These are phyloP conservation scores for Cinnamomum micranthum DNA, from an alignment of 164 flowering plant genomes.

Conservation along the genomic window DNA sequence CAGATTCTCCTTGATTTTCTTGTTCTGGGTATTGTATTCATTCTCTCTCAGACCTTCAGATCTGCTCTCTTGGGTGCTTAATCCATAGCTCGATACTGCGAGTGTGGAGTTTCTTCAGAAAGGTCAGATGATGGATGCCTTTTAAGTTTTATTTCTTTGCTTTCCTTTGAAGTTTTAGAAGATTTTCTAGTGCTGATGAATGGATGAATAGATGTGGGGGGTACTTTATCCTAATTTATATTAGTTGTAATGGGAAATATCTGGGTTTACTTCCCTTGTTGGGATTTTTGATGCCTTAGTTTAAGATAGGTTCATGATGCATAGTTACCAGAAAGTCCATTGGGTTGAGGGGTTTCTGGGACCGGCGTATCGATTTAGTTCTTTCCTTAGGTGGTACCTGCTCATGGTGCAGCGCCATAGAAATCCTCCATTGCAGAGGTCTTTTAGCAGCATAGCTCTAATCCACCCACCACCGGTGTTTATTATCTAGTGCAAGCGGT, in stretches of 20 bases:
- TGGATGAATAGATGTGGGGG: not conserved
- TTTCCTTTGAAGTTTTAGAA: not conserved
- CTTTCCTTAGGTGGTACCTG: conserved; percentile 17
- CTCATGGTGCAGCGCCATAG: conserved; percentile 27
- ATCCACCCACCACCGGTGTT: not conserved
- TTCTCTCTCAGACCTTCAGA: conserved; percentile 2
- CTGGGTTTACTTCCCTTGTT: not conserved
- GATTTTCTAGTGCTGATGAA: not conserved
- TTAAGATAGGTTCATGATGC: conserved; percentile 19
- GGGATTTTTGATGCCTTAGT: conserved; percentile 3
- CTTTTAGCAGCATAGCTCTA: not conserved
- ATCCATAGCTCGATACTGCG: conserved; percentile 11
- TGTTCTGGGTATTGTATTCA: conserved; percentile 4
- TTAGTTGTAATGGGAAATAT: not conserved
- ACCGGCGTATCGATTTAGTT: conserved; percentile 11
- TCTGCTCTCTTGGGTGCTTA: conserved; percentile 12
- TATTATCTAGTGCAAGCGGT: conserved; percentile 11
- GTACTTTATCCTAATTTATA: not conserved
- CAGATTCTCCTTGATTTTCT: conserved; percentile 1
- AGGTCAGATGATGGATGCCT: conserved; percentile 22
- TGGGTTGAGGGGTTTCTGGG: conserved; percentile 25
- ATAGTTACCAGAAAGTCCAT: conserved; percentile 19
- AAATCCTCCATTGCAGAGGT: conserved; percentile 19
- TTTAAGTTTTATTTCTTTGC: conserved; percentile 2
- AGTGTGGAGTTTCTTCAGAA: conserved; percentile 11